phyloP scores from a whole-genome alignment of 2,329 filamentous ascomycete species.

The Talaromyces sp. region DNA sequence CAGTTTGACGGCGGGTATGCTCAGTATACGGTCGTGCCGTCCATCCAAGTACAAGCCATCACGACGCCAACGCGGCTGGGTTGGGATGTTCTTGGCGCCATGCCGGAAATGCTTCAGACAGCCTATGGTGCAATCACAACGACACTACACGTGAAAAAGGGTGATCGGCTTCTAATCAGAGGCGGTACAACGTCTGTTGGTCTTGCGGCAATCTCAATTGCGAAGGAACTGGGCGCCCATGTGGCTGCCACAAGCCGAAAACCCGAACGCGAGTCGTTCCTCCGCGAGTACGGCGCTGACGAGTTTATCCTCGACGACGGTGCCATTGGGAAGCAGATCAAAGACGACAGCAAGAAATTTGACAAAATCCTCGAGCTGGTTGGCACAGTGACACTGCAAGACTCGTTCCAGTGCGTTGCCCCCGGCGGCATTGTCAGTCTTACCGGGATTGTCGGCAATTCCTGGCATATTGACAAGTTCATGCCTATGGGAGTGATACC shows the following conservation, averaged over 20 bases:
- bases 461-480: constrained; percentile 36
- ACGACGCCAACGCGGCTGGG: constrained; percentile 24
- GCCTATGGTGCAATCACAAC: constrained; percentile 43
- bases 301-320: constrained; percentile 44
- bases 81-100: constrained; percentile 42
- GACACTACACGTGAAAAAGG: constrained; percentile 32
- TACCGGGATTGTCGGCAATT: constrained; percentile 43
- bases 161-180: constrained; percentile 44
- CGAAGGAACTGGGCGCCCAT: constrained; percentile 35
- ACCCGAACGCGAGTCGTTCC: constrained; percentile 28
- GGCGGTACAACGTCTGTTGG: constrained; percentile 47
- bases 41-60: constrained; percentile 35
- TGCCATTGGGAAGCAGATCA: constrained; percentile 32
- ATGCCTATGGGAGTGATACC: constrained; percentile 42
- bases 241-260: constrained; percentile 40
- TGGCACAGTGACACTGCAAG: constrained; percentile 38
- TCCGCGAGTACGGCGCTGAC: constrained; percentile 38
- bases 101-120: constrained; percentile 50
- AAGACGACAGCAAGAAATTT: constrained; percentile 25
- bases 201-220: constrained; percentile 43
- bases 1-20: constrained; percentile 47
- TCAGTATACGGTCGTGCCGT: constrained; percentile 44
- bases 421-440: constrained; percentile 41
- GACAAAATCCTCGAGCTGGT: constrained; percentile 47
- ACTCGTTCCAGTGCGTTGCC: constrained; percentile 35